Percentiles rank a stretch among this genome's conserved stretches.
Conservation (phyloP, 2,329 filamentous ascomycete genomes). For the Achaetomium macrosporum region DNA sequence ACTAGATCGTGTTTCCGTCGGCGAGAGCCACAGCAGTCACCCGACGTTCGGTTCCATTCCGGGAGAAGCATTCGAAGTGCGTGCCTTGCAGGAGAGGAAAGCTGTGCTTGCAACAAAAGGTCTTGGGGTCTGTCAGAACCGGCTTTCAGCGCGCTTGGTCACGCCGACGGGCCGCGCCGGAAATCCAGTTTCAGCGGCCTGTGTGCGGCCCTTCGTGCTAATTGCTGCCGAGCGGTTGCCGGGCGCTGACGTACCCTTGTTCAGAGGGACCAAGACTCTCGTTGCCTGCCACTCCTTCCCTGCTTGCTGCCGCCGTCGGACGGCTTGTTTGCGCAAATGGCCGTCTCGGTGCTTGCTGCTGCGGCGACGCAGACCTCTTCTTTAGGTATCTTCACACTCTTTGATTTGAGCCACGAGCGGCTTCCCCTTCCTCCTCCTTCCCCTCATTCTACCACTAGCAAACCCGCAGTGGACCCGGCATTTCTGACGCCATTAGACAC, state of each 20-base stretch:
- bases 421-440: slow-evolving; percentile 5
- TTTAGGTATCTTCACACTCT: slow-evolving; percentile 29
- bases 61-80: slow-evolving; percentile 1
- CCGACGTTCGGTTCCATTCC: background rate
- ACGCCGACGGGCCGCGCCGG: background rate
- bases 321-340: slow-evolving; percentile 24
- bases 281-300: background rate
- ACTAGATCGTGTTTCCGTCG: background rate
- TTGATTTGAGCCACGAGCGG: slow-evolving; percentile 19
- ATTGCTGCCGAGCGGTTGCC: background rate
- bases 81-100: slow-evolving; percentile 10
- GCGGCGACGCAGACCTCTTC: slow-evolving; percentile 28
- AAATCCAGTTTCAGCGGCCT: slow-evolving; percentile 5
- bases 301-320: background rate
- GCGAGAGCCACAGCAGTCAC: slow-evolving; percentile 4
- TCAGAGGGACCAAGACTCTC: background rate
- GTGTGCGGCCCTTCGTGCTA: background rate
- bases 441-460: slow-evolving; percentile 5
- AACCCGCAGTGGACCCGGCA: slow-evolving; percentile 14
- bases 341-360: slow-evolving; percentile 27
- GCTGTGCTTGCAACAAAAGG: background rate
- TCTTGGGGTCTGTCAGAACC: background rate
- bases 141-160: slow-evolving; percentile 1
- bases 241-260: slow-evolving; percentile 1
- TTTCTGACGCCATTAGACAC: slow-evolving; percentile 13